Conservation (phyloP, 1,139 yeast species). For the Taiozyma sp. region DNA sequence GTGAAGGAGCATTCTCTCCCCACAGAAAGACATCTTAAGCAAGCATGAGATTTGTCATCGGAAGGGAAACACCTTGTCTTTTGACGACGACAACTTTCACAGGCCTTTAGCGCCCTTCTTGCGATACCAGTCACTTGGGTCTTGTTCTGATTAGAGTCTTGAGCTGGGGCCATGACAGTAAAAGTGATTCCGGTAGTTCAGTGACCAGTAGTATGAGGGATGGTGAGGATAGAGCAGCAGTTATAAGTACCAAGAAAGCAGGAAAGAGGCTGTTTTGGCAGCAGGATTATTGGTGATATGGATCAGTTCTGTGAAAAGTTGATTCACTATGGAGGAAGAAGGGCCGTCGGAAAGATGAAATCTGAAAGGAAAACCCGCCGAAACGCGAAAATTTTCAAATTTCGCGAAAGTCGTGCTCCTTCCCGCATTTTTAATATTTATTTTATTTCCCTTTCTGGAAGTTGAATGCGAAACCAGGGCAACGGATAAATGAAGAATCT, state of each 20-base stretch:
- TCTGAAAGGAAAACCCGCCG: not conserved
- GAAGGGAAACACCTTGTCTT: slow-evolving; percentile 28
- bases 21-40: slow-evolving; percentile 27
- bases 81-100: slow-evolving; percentile 27
- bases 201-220: no score
- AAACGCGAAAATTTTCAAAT: not conserved
- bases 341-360: not conserved
- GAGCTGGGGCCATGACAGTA: not conserved
- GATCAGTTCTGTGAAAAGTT: not conserved
- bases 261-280: not conserved
- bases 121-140: not conserved
- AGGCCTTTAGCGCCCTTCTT: slow-evolving; percentile 25
- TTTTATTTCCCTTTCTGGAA: not conserved
- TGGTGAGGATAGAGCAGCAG: not conserved
- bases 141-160: not conserved
- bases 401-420: no score
- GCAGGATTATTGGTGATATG: no score
- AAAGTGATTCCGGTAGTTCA: no score
- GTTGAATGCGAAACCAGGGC: not conserved
- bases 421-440: no score
- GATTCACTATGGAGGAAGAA: not conserved
- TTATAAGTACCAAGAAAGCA: not conserved
- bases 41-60: slow-evolving; percentile 19
- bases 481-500: not conserved
- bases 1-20: slow-evolving; percentile 26